phyloP scores from a whole-genome alignment of 768 basidiomycete species.

The Ramaria rubella region DNA sequence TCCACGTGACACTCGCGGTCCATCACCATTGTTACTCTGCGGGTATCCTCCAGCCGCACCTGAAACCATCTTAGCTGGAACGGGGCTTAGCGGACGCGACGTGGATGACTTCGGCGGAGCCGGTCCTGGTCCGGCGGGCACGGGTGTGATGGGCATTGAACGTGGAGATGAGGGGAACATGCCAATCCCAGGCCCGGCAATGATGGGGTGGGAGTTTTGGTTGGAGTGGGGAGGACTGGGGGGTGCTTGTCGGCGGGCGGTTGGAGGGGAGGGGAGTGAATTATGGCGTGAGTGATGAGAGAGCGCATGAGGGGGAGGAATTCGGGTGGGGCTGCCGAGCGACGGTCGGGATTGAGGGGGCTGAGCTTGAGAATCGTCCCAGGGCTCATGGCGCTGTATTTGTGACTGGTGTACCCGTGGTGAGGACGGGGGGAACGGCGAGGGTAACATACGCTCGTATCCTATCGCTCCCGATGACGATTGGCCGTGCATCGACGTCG shows the following conservation, averaged over 20 bases:
- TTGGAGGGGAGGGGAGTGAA: background rate
- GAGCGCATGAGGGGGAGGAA: conserved; percentile 1
- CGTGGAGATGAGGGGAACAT: conserved; percentile 5
- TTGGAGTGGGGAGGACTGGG: background rate
- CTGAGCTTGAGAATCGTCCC: conserved; percentile 1
- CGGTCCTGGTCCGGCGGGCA: conserved; percentile 1
- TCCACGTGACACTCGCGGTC: background rate
- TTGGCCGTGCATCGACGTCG: background rate
- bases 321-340: background rate
- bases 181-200: background rate
- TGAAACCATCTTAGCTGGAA: conserved; percentile 1
- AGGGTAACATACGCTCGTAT: conserved; percentile 7
- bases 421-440: conserved; percentile 1
- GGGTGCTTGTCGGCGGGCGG: background rate
- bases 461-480: background rate
- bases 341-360: background rate
- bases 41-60: conserved; percentile 4
- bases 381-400: conserved; percentile 5
- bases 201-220: background rate
- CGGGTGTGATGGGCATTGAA: conserved; percentile 6
- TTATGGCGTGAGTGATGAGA: background rate
- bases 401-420: background rate
- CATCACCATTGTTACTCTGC: background rate
- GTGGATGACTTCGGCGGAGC: conserved; percentile 1
- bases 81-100: conserved; percentile 9